phyloP scores from a whole-genome alignment of 345 rosid genomes.

The Eucalyptus polyanthemos region DNA sequence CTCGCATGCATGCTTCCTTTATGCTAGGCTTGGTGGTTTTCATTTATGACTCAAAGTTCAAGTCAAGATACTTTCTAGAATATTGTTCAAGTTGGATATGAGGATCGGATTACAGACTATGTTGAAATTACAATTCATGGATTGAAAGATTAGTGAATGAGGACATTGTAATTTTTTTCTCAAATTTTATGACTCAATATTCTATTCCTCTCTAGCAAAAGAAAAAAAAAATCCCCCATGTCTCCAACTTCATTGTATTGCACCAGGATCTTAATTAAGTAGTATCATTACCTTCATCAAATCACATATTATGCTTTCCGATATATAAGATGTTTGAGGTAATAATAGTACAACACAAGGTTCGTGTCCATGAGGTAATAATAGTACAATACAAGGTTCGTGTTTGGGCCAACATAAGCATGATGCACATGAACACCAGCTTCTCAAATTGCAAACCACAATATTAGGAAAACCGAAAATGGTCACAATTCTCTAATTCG shows the following conservation, averaged over 20 bases:
- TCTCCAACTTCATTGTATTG: not conserved
- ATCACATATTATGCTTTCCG: too few relatives aligned
- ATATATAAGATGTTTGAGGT: too few relatives aligned
- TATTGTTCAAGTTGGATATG: too few relatives aligned
- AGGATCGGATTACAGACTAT: accelerated
- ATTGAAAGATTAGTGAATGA: not conserved
- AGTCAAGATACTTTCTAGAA: too few relatives aligned
- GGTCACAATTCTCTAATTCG: not conserved
- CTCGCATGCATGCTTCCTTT: too few relatives aligned
- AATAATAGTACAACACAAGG: too few relatives aligned
- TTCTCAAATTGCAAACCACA: not conserved
- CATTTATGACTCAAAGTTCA: too few relatives aligned
- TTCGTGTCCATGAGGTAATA: not conserved
- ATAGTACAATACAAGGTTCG: not conserved
- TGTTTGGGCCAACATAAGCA: not conserved
- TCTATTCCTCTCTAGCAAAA: not conserved
- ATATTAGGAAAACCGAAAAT: not conserved
- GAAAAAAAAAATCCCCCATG: not conserved
- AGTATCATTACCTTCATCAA: not conserved
- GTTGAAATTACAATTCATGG: accelerated
- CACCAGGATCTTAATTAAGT: too few relatives aligned
- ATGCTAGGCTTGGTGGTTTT: too few relatives aligned
- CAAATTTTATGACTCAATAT: not conserved
- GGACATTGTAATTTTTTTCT: not conserved
- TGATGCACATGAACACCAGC: not conserved